phyloP scores from a whole-genome alignment of 768 basidiomycete genomes.

The Aureoboletus auriporus region DNA sequence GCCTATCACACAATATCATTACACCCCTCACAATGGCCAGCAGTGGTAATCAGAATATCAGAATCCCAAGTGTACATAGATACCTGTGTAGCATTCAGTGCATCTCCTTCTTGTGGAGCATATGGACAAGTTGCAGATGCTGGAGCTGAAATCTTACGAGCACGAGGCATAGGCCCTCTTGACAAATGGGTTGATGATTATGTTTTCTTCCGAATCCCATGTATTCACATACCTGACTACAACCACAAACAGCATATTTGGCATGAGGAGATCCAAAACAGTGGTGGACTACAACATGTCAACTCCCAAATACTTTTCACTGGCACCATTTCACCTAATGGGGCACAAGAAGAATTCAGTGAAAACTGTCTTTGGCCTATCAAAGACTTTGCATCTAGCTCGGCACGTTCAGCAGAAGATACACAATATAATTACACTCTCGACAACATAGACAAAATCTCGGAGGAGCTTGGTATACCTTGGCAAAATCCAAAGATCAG shows the following conservation, averaged over 20 bases:
- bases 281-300: not conserved
- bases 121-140: too few relatives aligned
- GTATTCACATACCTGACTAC: not conserved
- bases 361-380: not conserved
- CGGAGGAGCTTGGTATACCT: not conserved
- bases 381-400: not conserved
- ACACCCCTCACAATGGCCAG: not conserved
- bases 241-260: too few relatives aligned
- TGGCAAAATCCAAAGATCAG: constrained; percentile 13
- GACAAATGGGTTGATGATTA: constrained; percentile 7
- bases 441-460: not conserved
- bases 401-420: not conserved
- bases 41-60: too few relatives aligned
- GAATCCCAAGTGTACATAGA: not conserved
- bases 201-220: constrained; percentile 7
- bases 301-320: not conserved
- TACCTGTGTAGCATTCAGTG: not conserved
- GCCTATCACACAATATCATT: not conserved
- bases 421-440: not conserved
- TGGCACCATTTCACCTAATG: not conserved
- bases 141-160: too few relatives aligned
- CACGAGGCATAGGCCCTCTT: not conserved
- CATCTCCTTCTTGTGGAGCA: not conserved
- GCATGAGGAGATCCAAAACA: too few relatives aligned
- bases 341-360: not conserved